A percentile compares a stretch with the other conserved stretches of the same genome.
phyloP scores from a whole-genome alignment of 371 early-diverging fungal genomes.

The Lichtheimia ornata region DNA sequence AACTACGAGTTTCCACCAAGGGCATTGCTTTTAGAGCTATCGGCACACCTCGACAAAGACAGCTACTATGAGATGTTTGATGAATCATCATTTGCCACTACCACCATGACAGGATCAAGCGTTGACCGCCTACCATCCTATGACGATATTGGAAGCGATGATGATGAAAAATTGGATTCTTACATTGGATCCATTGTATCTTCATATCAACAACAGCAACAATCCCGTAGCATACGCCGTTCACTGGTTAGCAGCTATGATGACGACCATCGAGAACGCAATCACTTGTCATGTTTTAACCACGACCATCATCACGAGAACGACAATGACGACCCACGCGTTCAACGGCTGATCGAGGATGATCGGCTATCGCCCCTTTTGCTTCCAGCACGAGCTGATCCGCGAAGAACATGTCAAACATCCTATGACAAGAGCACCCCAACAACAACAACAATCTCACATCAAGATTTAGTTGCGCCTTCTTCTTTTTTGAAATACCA shows the following conservation, averaged over 20 bases:
- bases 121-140: too few species aligned
- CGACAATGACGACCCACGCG: conserved; percentile 3
- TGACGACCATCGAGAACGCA: conserved; percentile 26
- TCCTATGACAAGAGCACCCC: conserved; percentile 31
- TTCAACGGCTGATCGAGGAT: conserved; percentile 29
- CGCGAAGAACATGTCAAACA: conserved; percentile 26
- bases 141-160: not conserved
- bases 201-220: conserved; percentile 11
- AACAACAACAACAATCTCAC: not conserved
- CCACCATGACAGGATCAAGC: conserved; percentile 18
- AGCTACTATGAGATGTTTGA: conserved; percentile 35
- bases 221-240: not conserved
- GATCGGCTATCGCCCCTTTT: conserved; percentile 41
- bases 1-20: conserved; percentile 45
- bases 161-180: not conserved
- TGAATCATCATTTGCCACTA: conserved; percentile 43
- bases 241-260: conserved; percentile 2
- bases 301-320: conserved; percentile 3
- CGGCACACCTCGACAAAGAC: conserved; percentile 27
- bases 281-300: conserved; percentile 20
- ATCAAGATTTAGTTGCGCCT: not conserved
- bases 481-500: conserved; percentile 7
- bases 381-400: conserved; percentile 31
- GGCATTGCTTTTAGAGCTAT: conserved; percentile 27
- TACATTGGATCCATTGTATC: not conserved